These are phyloP conservation scores for Elongisporangium anandrum DNA, from an alignment of 352 stramenopile genomes.

Conservation along the genomic window DNA sequence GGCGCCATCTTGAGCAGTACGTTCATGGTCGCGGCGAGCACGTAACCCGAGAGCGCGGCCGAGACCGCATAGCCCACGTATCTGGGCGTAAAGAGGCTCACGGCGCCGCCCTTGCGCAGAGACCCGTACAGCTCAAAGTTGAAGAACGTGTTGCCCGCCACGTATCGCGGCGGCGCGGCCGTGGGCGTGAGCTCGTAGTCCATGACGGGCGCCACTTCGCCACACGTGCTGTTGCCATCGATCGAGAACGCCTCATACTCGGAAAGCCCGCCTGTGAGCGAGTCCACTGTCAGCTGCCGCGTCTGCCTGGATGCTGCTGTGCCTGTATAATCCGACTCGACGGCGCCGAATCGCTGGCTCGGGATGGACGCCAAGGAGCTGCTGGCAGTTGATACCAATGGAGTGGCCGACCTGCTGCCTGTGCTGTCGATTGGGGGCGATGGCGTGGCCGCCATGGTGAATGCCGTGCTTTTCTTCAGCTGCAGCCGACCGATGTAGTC, in stretches of 20 bases:
- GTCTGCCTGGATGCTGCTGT: not conserved
- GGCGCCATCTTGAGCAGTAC: constrained; percentile 10
- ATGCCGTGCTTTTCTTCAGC: not conserved
- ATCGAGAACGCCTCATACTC: not conserved
- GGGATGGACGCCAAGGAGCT: not conserved
- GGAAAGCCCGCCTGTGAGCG: not conserved
- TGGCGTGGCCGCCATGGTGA: not conserved
- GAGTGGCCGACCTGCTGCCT: not conserved
- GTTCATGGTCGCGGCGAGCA: constrained; percentile 18
- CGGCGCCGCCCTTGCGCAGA: constrained; percentile 47
- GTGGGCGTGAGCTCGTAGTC: not conserved
- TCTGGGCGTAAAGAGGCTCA: constrained; percentile 35
- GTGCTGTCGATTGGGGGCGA: too few species aligned
- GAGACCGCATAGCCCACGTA: constrained; percentile 40
- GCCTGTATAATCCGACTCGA: not conserved
- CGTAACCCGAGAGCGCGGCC: constrained; percentile 19
- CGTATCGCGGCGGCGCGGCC: constrained; percentile 25
- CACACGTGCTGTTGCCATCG: not conserved
- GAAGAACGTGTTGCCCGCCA: constrained; percentile 67
- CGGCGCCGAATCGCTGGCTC: not conserved
- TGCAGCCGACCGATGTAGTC: not conserved
- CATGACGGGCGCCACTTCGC: not conserved
- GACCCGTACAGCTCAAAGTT: constrained; percentile 71
- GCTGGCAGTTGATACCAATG: not conserved
- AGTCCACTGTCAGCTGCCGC: not conserved